Evolutionary conservation across 2,329 filamentous ascomycete genomes (phyloP).

Genomic region (Mariannaea elegans): DNA sequence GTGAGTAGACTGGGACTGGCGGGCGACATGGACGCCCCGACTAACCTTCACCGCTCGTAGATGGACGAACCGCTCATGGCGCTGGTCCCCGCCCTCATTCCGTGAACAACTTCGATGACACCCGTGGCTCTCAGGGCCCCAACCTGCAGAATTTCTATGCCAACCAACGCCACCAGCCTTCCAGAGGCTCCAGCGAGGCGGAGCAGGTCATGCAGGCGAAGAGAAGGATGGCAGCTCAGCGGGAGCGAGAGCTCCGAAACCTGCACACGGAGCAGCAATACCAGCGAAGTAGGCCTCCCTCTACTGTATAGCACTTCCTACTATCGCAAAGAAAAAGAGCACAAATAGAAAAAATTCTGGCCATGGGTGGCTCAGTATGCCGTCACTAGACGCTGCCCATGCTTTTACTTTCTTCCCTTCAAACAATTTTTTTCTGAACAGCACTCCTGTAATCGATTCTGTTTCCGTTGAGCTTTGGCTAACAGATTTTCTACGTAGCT

Average conservation of each 20-base stretch:
- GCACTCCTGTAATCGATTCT: slow-evolving; percentile 38
- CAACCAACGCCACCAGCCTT: slow-evolving; percentile 87
- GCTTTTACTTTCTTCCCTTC: slow-evolving; percentile 36
- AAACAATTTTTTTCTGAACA: slow-evolving; percentile 33
- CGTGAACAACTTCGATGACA: slow-evolving; percentile 81
- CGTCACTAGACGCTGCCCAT: slow-evolving; percentile 34
- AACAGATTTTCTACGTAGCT: slow-evolving; percentile 57
- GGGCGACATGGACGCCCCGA: slow-evolving; percentile 23
- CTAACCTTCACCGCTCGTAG: slow-evolving; percentile 54
- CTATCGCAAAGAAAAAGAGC: slow-evolving; percentile 46
- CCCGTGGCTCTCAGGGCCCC: slow-evolving; percentile 74
- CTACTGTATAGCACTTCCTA: slow-evolving; percentile 72
- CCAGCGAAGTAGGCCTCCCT: slow-evolving; percentile 95
- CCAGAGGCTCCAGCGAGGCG: slow-evolving; percentile 86
- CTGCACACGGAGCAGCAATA: slow-evolving; percentile 99
- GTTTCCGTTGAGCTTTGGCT: slow-evolving; percentile 46
- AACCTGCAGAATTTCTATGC: slow-evolving; percentile 94
- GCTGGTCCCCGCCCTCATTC: slow-evolving; percentile 80
- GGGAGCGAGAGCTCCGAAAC: slow-evolving; percentile 98
- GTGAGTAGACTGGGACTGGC: slow-evolving; percentile 32
- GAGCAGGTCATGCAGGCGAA: slow-evolving; percentile 99
- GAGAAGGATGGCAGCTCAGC: slow-evolving; percentile 98
- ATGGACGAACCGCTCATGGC: slow-evolving; percentile 73
- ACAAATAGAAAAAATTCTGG: slow-evolving; percentile 51
- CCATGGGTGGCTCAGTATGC: slow-evolving; percentile 37